Percentiles rank a stretch among this genome's conserved stretches.
These are phyloP conservation scores for Hanseniaspora nectarophila DNA, from an alignment of 805 yeast genomes.

Conservation along the genomic window DNA sequence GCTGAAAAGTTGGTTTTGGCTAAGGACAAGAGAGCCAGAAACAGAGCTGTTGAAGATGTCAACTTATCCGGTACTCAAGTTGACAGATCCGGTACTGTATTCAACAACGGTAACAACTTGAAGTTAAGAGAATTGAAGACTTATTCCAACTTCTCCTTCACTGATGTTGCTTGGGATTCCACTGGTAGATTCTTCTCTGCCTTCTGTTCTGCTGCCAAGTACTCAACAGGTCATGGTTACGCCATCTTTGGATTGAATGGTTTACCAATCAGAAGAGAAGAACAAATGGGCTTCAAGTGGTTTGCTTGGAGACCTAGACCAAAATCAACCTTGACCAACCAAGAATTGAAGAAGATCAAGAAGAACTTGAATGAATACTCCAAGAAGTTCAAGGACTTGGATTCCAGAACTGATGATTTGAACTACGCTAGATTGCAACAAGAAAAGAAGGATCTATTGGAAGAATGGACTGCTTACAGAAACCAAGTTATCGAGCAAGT, in stretches of 20 bases:
- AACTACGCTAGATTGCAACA: constrained; percentile 82
- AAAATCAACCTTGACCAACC: constrained; percentile 55
- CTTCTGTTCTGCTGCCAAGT: constrained; percentile 79
- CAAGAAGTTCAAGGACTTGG: constrained; percentile 87
- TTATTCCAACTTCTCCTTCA: constrained; percentile 62
- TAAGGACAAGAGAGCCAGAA: constrained; percentile 24
- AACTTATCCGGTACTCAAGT: constrained; percentile 22
- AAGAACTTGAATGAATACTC: constrained; percentile 80
- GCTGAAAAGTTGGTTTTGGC: constrained; percentile 2
- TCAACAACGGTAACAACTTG: constrained; percentile 13
- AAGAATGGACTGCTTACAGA: constrained; percentile 82
- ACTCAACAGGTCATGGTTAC: constrained; percentile 81
- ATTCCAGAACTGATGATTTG: constrained; percentile 89
- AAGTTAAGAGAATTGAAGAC: constrained; percentile 39
- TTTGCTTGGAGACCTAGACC: constrained; percentile 98
- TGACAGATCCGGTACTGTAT: constrained; percentile 18
- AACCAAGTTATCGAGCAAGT: constrained; percentile 25
- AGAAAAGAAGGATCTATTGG: constrained; percentile 66
- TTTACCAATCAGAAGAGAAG: constrained; percentile 58
- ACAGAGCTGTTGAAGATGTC: constrained; percentile 31
- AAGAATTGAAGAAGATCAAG: constrained; percentile 78
- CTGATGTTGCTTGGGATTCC: constrained; percentile 87
- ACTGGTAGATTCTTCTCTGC: constrained; percentile 83
- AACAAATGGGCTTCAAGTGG: constrained; percentile 71
- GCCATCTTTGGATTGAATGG: constrained; percentile 80